Conservation (phyloP, 768 basidiomycete genomes). For the Leccinum sublutescens region DNA sequence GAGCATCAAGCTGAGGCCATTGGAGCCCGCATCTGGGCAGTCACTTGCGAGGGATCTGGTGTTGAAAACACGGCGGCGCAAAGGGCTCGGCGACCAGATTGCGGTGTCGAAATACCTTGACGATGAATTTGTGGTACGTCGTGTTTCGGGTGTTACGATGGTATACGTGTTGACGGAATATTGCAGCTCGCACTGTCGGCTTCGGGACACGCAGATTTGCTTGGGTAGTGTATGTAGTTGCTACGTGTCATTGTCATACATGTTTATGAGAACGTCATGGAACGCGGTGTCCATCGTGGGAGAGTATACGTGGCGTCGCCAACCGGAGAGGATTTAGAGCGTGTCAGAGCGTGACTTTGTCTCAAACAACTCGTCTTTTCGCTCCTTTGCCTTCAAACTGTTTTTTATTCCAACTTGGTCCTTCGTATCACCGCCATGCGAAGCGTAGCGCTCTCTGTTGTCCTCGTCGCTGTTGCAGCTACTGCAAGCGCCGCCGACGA, state of each 20-base stretch:
- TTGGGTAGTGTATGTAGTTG: conserved; percentile 50
- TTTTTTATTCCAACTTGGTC: conserved; percentile 45
- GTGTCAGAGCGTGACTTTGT: conserved; percentile 14
- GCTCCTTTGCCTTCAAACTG: conserved; percentile 33
- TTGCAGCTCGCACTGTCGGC: conserved; percentile 86
- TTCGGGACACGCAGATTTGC: conserved; percentile 91
- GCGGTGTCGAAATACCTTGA: conserved; percentile 97
- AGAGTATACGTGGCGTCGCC: conserved; percentile 46
- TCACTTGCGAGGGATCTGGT: conserved; percentile 93
- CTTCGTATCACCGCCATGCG: conserved; percentile 77
- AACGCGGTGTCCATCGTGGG: conserved; percentile 31
- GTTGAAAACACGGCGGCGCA: conserved; percentile 92
- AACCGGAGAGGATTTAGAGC: conserved; percentile 37
- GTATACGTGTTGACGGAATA: conserved; percentile 8
- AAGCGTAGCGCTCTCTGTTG: conserved; percentile 79
- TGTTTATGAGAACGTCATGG: neutral
- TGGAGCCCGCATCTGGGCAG: conserved; percentile 97
- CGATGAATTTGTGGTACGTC: conserved; percentile 89
- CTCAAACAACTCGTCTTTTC: conserved; percentile 32
- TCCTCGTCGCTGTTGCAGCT: conserved; percentile 66
- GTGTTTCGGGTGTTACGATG: neutral
- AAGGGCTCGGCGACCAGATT: conserved; percentile 95
- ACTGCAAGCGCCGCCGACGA: conserved; percentile 60
- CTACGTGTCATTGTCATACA: neutral
- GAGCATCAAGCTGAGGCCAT: conserved; percentile 90